Base-by-base conservation (phyloP, 1,284 basidiomycete species). In the Caloboletus firmus region DNA sequence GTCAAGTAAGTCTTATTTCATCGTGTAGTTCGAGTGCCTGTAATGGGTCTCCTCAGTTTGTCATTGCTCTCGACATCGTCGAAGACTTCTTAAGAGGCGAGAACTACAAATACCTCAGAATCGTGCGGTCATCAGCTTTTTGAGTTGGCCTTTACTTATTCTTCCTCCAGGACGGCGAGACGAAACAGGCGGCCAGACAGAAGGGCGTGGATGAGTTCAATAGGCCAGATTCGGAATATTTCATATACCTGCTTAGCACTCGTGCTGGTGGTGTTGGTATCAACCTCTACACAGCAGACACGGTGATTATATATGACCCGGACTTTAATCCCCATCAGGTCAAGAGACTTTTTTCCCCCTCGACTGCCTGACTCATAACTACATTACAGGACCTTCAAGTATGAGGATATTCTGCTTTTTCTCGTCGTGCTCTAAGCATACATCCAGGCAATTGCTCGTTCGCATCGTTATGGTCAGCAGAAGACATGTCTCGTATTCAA, bases 241-340 rank as follows among this genome's bases (percentile, higher is more conserved):
- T 95, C 71, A 87, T 98, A 59, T 98, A 93, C 71, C 76, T 99
- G 10, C 79, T 99, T 35, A 92, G 93, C 5, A 99, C 97, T 28
- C 85, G 97, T 43, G 97, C 97, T 37, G 96, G 96, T 39, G 96
- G 96, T 63, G 91, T 98, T 50, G 95, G 95, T 31, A 97, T 98
- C 73, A 98, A 97, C 67, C 79, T 97, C 45, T 87, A 79, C 81
- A 87, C 76, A 53, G 93, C 93, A 34, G 92, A 95, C 63, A 94
- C 91, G 2, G 95, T 98, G 43, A 94, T 98, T 55, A 86, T 98
- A 48, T 89, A 86, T 62, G 94, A 95, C 66, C 90, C 91, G 0
- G 95, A 98, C 74, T 98, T 95, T 72, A 98, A 98, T 65, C 95
- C 94, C 15, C 94, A 96, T 72, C 87, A 91, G 73, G 90, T 85